Evolutionary conservation across 352 stramenopile species (phyloP).

Genomic region (Phytopythium aichiense): DNA sequence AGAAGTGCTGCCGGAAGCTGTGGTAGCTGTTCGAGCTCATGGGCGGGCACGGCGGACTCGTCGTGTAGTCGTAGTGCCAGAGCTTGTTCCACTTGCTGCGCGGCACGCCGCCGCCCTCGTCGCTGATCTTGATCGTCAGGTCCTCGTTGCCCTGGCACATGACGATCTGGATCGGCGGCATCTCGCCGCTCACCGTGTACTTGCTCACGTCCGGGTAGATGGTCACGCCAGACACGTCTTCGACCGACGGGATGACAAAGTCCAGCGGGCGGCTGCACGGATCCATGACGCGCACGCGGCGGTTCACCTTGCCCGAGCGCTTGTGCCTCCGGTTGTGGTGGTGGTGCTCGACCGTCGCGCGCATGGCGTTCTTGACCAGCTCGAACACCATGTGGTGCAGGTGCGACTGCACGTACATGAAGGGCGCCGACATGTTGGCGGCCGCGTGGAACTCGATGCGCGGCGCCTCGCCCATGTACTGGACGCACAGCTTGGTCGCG

Average conservation of each 20-base stretch:
- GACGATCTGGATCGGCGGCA: conserved; percentile 95
- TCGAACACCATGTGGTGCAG: conserved; percentile 94
- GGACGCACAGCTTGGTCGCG: conserved; percentile 44
- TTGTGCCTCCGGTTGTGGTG: conserved; percentile 55
- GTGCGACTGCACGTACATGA: conserved; percentile 82
- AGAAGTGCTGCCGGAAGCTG: conserved; percentile 86
- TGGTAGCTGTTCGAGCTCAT: conserved; percentile 63
- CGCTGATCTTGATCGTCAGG: conserved; percentile 97
- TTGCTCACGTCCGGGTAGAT: conserved; percentile 78
- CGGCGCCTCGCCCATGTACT: conserved; percentile 53
- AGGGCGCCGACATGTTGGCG: conserved; percentile 44
- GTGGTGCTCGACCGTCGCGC: conserved; percentile 95
- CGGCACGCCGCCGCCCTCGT: conserved; percentile 97
- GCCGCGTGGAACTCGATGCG: conserved; percentile 53
- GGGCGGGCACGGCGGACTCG: conserved; percentile 66
- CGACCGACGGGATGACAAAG: conserved; percentile 71
- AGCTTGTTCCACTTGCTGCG: conserved; percentile 96
- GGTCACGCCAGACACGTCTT: conserved; percentile 62
- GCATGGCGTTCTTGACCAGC: conserved; percentile 98
- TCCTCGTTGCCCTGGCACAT: conserved; percentile 96
- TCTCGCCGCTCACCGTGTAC: conserved; percentile 43
- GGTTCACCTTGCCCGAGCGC: conserved; percentile 35
- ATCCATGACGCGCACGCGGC: conserved; percentile 67
- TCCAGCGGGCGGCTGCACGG: conserved; percentile 52
- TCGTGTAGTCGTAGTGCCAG: conserved; percentile 99